A percentile compares a stretch with the other conserved stretches of the same genome.
phyloP scores from a whole-genome alignment of 306 rosid species.

The Phaseolus lunatus region DNA sequence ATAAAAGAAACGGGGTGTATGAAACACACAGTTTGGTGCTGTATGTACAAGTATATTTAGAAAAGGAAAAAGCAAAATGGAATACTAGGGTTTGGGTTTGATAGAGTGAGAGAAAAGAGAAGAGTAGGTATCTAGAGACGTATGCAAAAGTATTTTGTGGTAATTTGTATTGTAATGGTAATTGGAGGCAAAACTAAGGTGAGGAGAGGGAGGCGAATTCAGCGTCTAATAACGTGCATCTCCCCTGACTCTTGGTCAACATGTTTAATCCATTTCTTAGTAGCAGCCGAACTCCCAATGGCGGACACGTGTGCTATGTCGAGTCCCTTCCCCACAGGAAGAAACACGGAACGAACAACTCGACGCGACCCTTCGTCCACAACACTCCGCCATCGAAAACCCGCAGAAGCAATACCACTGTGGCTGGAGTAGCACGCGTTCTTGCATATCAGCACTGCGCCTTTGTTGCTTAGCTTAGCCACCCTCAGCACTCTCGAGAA shows the following conservation, averaged over 20 bases:
- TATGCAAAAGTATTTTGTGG: neutral
- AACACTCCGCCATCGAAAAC: slow-evolving; percentile 71
- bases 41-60: neutral
- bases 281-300: slow-evolving; percentile 41
- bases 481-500: slow-evolving; percentile 51
- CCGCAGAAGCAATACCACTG: neutral
- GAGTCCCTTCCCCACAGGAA: slow-evolving; percentile 88
- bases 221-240: slow-evolving; percentile 70
- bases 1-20: neutral
- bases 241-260: slow-evolving; percentile 88
- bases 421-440: slow-evolving; percentile 53
- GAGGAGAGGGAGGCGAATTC: neutral
- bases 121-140: neutral
- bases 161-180: neutral
- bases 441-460: slow-evolving; percentile 80
- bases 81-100: too few relatives aligned
- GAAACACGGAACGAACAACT: slow-evolving; percentile 75
- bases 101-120: neutral
- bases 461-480: slow-evolving; percentile 66
- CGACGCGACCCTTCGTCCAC: slow-evolving; percentile 59
- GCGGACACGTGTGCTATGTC: slow-evolving; percentile 83
- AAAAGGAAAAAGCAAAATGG: neutral
- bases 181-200: too few relatives aligned
- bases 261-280: slow-evolving; percentile 73
- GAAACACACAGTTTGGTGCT: neutral